Evolutionary conservation across 257 asterid species (phyloP), one percentile per base, ranked within the genome.

Genomic region (Jaltomata sinuosa): DNA sequence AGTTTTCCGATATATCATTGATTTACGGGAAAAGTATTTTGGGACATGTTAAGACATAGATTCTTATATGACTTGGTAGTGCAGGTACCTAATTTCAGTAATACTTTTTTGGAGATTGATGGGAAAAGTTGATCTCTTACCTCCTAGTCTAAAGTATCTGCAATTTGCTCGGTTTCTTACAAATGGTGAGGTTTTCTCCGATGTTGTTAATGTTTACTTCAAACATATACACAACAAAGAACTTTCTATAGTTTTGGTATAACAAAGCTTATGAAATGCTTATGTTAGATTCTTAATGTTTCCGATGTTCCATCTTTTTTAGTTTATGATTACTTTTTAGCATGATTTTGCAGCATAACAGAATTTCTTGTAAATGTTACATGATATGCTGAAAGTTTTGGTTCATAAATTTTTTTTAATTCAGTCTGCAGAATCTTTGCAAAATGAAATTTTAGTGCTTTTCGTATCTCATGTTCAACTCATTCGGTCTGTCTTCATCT

Each of bases 141-240:
- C 97, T 71, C 95, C 96, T 27, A 88, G 88, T 83, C 88, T 87
- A 79, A 90, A 89, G 64, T 84, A 87, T 53, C 87, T 95, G 81
- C 96, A 92, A 82, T 86, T 93, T 59, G 91, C 91, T 21, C 97
- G 96, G 10, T 95, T 93, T 87, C 90, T 94, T 6, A 95, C 88
- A 85, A 93, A 89, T 22, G 98, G 98, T 94, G 25, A 87, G 93
- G 19, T 69, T 25, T 45, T 8, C 81, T 47, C 77, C 15, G 27
- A 76, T 2, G 27, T 74, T 42, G 36, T 22, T 45, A 3, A 45
- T 74, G 0, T 42, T 40, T 6, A 12, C 34, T n/a, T 42, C 79
- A 74, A 10, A 40, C 3, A 55, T 22, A 55, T 55, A n/a, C 27
- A 21, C 29, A 55, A n/a, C 27, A 19, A 54, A 19, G 9, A 54